A percentile compares a stretch with the other conserved stretches of the same genome.
Conservation (phyloP, 345 rosid genomes). For the Reutealis trisperma region DNA sequence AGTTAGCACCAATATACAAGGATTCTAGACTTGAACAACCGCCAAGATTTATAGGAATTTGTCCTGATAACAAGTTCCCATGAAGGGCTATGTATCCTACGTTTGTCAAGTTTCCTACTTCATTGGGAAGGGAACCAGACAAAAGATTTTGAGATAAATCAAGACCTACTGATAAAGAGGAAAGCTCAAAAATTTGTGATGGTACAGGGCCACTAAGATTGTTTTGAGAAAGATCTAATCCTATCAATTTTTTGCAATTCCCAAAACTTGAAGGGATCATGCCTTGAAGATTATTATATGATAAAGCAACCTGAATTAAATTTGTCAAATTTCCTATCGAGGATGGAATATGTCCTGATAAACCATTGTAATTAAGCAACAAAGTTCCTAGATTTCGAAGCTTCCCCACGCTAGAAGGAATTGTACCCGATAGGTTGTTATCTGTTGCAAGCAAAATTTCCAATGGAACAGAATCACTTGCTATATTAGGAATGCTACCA, state of each 20-base stretch:
- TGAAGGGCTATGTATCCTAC: conserved; percentile 17
- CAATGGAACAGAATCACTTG: background rate
- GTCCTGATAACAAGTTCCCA: conserved; percentile 24
- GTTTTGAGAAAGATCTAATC: background rate
- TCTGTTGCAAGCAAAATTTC: background rate
- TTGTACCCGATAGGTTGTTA: background rate
- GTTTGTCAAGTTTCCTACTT: conserved; percentile 18
- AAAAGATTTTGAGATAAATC: conserved; percentile 26
- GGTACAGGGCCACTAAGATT: conserved; percentile 33
- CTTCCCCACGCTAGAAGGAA: conserved; percentile 17
- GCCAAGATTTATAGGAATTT: conserved; percentile 23
- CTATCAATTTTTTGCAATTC: conserved; percentile 7
- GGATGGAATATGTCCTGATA: conserved; percentile 14
- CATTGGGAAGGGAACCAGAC: conserved; percentile 23
- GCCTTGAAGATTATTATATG: conserved; percentile 25
- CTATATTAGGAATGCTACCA: conserved; percentile 13
- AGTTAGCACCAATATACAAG: conserved; percentile 8
- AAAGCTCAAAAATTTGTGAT: conserved; percentile 17
- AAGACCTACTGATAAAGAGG: conserved; percentile 28
- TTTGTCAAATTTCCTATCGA: conserved; percentile 17
- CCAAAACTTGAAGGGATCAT: conserved; percentile 32
- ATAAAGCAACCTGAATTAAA: conserved; percentile 16
- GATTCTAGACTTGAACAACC: conserved; percentile 13
- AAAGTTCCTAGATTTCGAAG: conserved; percentile 6
- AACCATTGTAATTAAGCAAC: background rate